Conservation (phyloP, 2,329 filamentous ascomycete genomes). For the Epichloe brachyelytri region DNA sequence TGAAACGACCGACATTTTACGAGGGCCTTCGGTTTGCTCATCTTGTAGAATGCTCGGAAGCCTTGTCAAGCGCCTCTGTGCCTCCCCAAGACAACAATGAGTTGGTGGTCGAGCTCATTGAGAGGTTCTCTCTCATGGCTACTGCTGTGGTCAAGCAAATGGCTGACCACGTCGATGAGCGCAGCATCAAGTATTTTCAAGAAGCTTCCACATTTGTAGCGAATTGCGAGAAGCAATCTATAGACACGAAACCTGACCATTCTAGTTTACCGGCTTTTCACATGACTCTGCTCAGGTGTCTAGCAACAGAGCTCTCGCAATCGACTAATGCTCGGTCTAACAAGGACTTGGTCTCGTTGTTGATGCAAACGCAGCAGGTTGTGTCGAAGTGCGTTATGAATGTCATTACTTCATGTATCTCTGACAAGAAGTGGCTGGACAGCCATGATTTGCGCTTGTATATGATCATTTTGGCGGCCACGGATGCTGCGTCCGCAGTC, state of each 20-base stretch:
- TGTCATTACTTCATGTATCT: conserved; percentile 15
- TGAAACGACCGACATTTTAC: conserved; percentile 39
- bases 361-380: conserved; percentile 13
- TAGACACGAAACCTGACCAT: background rate
- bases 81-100: conserved; percentile 13
- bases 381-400: conserved; percentile 16
- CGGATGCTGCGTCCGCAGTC: conserved; percentile 18
- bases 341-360: conserved; percentile 12
- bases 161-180: conserved; percentile 28
- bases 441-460: conserved; percentile 11
- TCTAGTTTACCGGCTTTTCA: conserved; percentile 16
- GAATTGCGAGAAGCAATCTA: conserved; percentile 10
- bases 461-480: conserved; percentile 19
- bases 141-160: conserved; percentile 28
- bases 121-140: conserved; percentile 20
- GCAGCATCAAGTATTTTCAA: conserved; percentile 28
- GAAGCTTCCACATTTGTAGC: conserved; percentile 15
- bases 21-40: conserved; percentile 29
- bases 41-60: conserved; percentile 21
- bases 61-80: conserved; percentile 16
- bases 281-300: conserved; percentile 23
- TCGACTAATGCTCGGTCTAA: conserved; percentile 16
- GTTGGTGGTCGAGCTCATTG: conserved; percentile 19
- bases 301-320: conserved; percentile 16
- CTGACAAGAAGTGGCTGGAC: conserved; percentile 18